Evolutionary conservation across 2,329 filamentous ascomycete species (phyloP), one percentile per base, ranked within the genome.

Genomic region (Xylaria sp.): DNA sequence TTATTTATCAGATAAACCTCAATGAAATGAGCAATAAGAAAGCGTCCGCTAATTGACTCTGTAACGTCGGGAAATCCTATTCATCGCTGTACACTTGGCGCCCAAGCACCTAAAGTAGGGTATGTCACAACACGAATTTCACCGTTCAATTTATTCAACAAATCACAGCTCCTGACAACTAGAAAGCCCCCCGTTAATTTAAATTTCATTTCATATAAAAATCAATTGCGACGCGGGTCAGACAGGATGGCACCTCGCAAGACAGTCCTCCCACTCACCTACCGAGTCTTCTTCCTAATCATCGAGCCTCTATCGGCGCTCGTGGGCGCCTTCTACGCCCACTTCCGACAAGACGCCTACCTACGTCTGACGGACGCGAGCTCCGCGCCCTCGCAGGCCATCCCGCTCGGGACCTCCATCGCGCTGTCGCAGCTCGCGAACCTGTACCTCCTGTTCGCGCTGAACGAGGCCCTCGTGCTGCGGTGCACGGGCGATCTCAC

Each of bases 391-490:
- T 71, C 81, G 33, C 74, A 57, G 28, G 79, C 53, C 9, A 38
- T 90, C 6, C 88, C 91, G 1, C 80, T 86, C 42, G 86, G 85
- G 48, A 91, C 90, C 0, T 86, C 87, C 10, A 88, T 94, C 67
- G 88, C 89, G 48, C 83, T 94, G 74, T 88, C 89, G 20, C 92
- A 95, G 81, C 86, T 95, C 38, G 91, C 90, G 51, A 94, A 93
- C 79, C 83, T 94, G 70, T 95, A 94, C 81, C 79, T 94, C 46
- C 86, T 92, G 66, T 93, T 94, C 79, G 88, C 91, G 64, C 80
- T 95, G 75, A 93, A 92, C 81, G 92, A 96, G 81, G 91, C 91
- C 1, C 80, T 93, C 28, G 89, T 95, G 13, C 84, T 95, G 71
- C 89, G 93, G 49, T 84, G 87, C 17, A 93, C 92, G 6, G 81